These are phyloP conservation scores for Darksidea phi DNA, from an alignment of 495 filamentous ascomycete species.

Conservation along the genomic window DNA sequence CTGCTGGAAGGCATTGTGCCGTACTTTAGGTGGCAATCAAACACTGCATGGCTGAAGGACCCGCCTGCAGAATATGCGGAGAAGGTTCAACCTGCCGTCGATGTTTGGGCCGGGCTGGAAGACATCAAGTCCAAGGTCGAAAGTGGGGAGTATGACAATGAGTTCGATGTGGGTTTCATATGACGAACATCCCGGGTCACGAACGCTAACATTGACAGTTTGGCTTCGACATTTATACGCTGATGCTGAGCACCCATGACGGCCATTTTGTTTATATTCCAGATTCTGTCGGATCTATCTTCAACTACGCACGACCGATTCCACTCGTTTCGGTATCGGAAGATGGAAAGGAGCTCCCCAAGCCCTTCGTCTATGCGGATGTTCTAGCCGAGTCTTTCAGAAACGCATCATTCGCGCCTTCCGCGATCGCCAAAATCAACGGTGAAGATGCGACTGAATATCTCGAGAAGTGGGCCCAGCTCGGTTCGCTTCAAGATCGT, in stretches of 20 bases:
- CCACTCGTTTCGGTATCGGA: conserved; percentile 40
- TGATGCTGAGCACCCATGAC: conserved; percentile 40
- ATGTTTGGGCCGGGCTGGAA: conserved; percentile 37
- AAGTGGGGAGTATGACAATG: conserved; percentile 31
- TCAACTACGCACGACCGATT: conserved; percentile 37
- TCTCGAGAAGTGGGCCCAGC: conserved; percentile 35
- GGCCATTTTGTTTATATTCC: conserved; percentile 42
- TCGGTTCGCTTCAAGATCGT: conserved; percentile 36
- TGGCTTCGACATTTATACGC: conserved; percentile 35
- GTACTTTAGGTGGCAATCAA: conserved; percentile 41
- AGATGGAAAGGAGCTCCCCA: conserved; percentile 37
- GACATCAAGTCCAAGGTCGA: conserved; percentile 32
- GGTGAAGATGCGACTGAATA: conserved; percentile 39
- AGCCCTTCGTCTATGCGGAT: conserved; percentile 39
- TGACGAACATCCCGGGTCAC: too few relatives aligned
- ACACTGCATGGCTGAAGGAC: conserved; percentile 38
- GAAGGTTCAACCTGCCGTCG: conserved; percentile 39
- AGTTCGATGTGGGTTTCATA: conserved; percentile 33
- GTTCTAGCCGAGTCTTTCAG: conserved; percentile 36
- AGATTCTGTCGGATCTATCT: conserved; percentile 38
- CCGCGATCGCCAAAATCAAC: conserved; percentile 38
- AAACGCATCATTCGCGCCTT: conserved; percentile 37
- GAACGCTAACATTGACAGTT: conserved; percentile 29
- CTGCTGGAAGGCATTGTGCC: conserved; percentile 35
- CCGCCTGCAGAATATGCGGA: conserved; percentile 41